phyloP scores from a whole-genome alignment of 2,329 filamentous ascomycete genomes.

The Colletotrichum magnum region DNA sequence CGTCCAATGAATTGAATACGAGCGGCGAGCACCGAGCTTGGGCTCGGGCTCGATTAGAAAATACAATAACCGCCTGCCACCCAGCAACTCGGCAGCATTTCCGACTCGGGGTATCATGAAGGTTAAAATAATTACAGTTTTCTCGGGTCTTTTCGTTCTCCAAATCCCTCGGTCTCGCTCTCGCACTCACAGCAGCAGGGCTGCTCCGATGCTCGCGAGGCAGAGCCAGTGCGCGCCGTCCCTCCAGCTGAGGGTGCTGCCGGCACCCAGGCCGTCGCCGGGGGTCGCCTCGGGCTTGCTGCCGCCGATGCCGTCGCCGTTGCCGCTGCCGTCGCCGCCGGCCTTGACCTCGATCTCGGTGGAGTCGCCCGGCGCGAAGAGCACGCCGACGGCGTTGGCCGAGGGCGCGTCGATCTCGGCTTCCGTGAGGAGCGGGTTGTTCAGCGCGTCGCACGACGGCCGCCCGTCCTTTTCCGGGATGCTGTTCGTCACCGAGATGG shows the following conservation, averaged over 20 bases:
- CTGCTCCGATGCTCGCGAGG: slow-evolving; percentile 48
- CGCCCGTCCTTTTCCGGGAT: slow-evolving; percentile 62
- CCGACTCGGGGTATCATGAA: slow-evolving; percentile 32
- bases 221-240: slow-evolving; percentile 51
- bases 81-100: background rate
- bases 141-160: background rate
- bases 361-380: slow-evolving; percentile 67
- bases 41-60: slow-evolving; percentile 24
- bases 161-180: background rate
- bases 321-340: slow-evolving; percentile 40
- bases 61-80: slow-evolving; percentile 12
- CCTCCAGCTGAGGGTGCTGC: slow-evolving; percentile 50
- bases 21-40: background rate
- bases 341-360: slow-evolving; percentile 57
- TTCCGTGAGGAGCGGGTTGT: slow-evolving; percentile 65
- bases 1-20: slow-evolving; percentile 6
- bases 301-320: slow-evolving; percentile 49
- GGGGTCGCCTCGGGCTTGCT: slow-evolving; percentile 48
- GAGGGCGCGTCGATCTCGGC: slow-evolving; percentile 59
- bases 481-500: slow-evolving; percentile 76
- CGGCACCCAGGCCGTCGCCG: slow-evolving; percentile 51
- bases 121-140: background rate
- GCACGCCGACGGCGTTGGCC: slow-evolving; percentile 60
- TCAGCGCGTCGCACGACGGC: slow-evolving; percentile 64
- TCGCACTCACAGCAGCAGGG: slow-evolving; percentile 47